Conservation (phyloP, 345 rosid genomes). For the Brassica carinata region DNA sequence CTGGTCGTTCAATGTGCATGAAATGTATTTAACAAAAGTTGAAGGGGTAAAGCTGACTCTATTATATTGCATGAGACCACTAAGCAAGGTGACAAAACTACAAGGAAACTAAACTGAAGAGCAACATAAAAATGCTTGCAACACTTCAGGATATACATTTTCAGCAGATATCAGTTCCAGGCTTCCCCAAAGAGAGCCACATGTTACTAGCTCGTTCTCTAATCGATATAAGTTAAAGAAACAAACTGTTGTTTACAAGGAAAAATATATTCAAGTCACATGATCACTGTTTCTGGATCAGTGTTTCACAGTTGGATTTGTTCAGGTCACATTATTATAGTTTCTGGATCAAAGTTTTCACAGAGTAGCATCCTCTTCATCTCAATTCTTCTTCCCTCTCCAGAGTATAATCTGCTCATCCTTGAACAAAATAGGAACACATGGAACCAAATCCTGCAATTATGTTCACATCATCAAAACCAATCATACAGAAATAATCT, state of each 20-base stretch:
- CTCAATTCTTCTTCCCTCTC: constrained; percentile 53
- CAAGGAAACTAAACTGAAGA: neutral
- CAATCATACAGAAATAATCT: constrained; percentile 7
- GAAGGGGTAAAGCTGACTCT: constrained; percentile 4
- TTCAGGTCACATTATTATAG: neutral
- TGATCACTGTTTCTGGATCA: neutral
- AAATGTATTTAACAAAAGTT: neutral
- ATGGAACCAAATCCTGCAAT: constrained; percentile 83
- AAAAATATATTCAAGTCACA: neutral
- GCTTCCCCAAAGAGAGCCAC: constrained; percentile 70
- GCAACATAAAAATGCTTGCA: neutral
- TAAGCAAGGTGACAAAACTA: neutral
- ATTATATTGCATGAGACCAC: neutral
- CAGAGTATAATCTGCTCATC: constrained; percentile 87
- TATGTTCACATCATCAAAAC: neutral
- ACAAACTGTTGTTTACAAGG: neutral
- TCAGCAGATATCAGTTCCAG: constrained; percentile 37
- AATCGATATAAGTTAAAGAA: neutral
- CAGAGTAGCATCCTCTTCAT: neutral
- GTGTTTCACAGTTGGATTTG: constrained; percentile 9
- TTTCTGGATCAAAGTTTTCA: neutral
- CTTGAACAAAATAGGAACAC: constrained; percentile 80
- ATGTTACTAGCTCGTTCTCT: too few species aligned
- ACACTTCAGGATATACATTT: neutral
- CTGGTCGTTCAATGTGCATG: constrained; percentile 13